Evolutionary conservation across 345 rosid genomes (phyloP).

Genomic region (Clarkia xantiana): DNA sequence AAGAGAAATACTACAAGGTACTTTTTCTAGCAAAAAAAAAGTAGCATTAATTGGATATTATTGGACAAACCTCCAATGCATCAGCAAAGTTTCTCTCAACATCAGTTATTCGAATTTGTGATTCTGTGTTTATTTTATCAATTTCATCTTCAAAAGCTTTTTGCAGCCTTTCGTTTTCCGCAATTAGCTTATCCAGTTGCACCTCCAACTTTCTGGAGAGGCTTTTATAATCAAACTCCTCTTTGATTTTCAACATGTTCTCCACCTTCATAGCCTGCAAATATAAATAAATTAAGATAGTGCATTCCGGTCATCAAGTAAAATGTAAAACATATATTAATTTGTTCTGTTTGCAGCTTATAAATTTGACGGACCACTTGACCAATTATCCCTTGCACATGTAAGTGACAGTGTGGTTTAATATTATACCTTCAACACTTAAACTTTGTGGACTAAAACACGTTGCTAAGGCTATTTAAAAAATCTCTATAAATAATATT

Average conservation of each 20-base stretch:
- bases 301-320: no score
- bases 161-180: conserved; percentile 91
- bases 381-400: no score
- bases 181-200: conserved; percentile 82
- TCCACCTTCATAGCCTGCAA: conserved; percentile 96
- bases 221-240: conserved; percentile 97
- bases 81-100: conserved; percentile 72
- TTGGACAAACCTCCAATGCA: conserved; percentile 64
- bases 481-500: no score
- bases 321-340: no score
- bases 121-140: conserved; percentile 62
- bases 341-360: no score
- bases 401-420: no score
- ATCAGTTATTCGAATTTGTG: conserved; percentile 59
- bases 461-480: no score
- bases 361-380: no score
- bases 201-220: conserved; percentile 81
- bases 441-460: no score
- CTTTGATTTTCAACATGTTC: conserved; percentile 96
- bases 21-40: not conserved
- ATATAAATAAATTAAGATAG: no score
- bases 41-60: conserved; percentile 1
- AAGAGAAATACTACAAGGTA: no score
- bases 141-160: conserved; percentile 79
- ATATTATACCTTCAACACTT: no score